Conservation (phyloP, 164 flowering plant species). For the Tetracentron sinense region DNA sequence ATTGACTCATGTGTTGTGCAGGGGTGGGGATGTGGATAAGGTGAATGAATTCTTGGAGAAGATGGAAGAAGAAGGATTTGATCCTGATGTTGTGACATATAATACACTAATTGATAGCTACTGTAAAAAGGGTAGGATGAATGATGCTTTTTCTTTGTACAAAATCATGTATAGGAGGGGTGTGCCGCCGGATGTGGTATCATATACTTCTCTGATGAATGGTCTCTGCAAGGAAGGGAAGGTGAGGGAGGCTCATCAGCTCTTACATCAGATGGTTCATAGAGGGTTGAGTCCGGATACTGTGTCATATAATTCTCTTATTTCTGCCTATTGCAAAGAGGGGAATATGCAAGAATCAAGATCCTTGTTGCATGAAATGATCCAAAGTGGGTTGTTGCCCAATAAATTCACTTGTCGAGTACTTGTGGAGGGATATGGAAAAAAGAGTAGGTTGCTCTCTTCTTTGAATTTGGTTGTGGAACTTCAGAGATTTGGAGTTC, state of each 20-base stretch:
- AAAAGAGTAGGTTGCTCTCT: conserved; percentile 47
- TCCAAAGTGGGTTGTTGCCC: conserved; percentile 48
- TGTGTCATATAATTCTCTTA: conserved; percentile 64
- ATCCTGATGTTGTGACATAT: conserved; percentile 86
- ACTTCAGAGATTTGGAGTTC: conserved; percentile 45
- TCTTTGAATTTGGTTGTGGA: conserved; percentile 71
- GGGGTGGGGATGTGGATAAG: conserved; percentile 50
- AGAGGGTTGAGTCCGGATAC: conserved; percentile 67
- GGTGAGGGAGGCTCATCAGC: conserved; percentile 68
- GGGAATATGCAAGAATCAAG: conserved; percentile 64
- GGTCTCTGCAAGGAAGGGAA: conserved; percentile 65
- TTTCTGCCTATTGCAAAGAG: conserved; percentile 70
- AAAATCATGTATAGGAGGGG: conserved; percentile 74
- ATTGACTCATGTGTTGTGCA: conserved; percentile 68
- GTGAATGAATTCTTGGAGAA: conserved; percentile 74
- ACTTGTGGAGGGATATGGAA: conserved; percentile 63
- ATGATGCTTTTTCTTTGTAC: conserved; percentile 73
- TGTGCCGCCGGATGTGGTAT: conserved; percentile 65
- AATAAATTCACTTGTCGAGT: conserved; percentile 54
- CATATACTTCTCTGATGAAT: conserved; percentile 71
- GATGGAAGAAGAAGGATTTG: conserved; percentile 93
- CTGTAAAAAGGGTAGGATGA: conserved; percentile 61
- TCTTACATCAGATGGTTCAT: conserved; percentile 62
- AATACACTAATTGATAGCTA: conserved; percentile 73
- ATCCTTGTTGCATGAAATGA: conserved; percentile 57